A percentile compares a stretch with the other conserved stretches of the same genome.
These are phyloP conservation scores for Endocarpon pusillum DNA, from an alignment of 495 filamentous ascomycete genomes.

Conservation along the genomic window DNA sequence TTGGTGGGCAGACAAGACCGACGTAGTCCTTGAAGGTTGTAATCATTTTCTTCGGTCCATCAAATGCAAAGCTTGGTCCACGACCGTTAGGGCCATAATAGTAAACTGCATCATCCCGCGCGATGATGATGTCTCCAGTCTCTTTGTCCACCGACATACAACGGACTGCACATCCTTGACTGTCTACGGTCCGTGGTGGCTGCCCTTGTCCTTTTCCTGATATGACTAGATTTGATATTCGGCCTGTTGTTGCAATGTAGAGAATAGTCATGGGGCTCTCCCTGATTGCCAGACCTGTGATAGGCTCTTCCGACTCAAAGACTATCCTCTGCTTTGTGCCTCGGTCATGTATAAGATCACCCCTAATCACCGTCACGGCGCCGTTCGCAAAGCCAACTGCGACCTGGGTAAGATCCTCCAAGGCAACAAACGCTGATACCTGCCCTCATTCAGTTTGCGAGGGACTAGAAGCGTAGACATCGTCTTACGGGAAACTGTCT, in stretches of 20 bases:
- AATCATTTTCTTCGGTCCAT: constrained; percentile 73
- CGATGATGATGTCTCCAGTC: constrained; percentile 74
- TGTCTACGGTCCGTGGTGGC: constrained; percentile 72
- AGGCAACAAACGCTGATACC: constrained; percentile 78
- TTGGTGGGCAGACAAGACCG: constrained; percentile 72
- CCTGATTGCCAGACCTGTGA: constrained; percentile 73
- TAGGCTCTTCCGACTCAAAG: constrained; percentile 90
- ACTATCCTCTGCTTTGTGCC: constrained; percentile 93
- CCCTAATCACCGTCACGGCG: constrained; percentile 79
- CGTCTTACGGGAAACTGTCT: constrained; percentile 71
- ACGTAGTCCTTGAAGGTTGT: constrained; percentile 73
- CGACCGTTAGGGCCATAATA: constrained; percentile 76
- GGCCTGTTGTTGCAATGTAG: constrained; percentile 79
- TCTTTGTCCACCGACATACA: constrained; percentile 78
- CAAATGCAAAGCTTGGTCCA: constrained; percentile 74
- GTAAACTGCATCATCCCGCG: constrained; percentile 86
- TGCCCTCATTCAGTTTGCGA: constrained; percentile 15
- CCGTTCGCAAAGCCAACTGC: constrained; percentile 94
- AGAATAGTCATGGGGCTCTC: constrained; percentile 53
- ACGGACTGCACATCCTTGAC: constrained; percentile 71
- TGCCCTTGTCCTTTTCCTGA: constrained; percentile 77
- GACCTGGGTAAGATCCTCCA: constrained; percentile 76
- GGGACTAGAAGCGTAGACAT: constrained; percentile 4
- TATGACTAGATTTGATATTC: constrained; percentile 75
- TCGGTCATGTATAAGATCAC: constrained; percentile 87